Base-by-base conservation (phyloP, 2,329 filamentous ascomycete genomes). In the Aspergillus brunneoviolaceus region DNA sequence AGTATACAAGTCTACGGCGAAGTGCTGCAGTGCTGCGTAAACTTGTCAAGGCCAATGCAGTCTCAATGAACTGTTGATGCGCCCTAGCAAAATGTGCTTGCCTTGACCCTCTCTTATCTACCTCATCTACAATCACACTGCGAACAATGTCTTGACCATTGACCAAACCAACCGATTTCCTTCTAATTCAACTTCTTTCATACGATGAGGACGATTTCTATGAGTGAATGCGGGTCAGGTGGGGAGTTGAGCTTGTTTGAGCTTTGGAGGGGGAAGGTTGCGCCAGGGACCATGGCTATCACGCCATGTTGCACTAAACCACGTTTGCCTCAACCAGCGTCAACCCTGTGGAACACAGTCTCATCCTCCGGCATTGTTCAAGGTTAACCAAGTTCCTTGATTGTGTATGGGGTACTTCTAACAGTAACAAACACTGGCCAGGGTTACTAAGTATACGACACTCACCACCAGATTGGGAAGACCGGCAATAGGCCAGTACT, bases 251-350 rank as follows among this genome's bases (percentile, higher is more conserved):
- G 39, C 55, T 58, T 45, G 49, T 21, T 45, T 29, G 19, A 51
- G 49, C 23, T 51, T 51, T 23, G 29, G 48, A 39, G 39, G 42
- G 49, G 33, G 14, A 19, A 48, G 21, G 62, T 64, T 62, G 62
- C 57, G 62, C 60, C 23, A 64, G 52, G 39, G 48, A 47, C 49
- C 55, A 60, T 49, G 39, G 47, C 59, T 65, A 70, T 65, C 66
- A 70, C 70, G 70, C 64, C 64, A 72, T 72, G 54, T 59, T 60
- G 59, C 54, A 16, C 23, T 23, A 50, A 12, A 45, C 27, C 39
- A 33, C 25, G 19, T 31, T 19, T 35, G 23, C 50, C 50, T 25
- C 55, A 39, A 29, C 9, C 25, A 21, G 23, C 29, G 19, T 49
- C 45, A 49, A 14, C 27, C 45, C 11, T 47, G 14, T 23, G 39